Evolutionary conservation across 2,329 filamentous ascomycete species (phyloP), one percentile per base, ranked within the genome.

Genomic region (Proliferodiscus dingleyae): DNA sequence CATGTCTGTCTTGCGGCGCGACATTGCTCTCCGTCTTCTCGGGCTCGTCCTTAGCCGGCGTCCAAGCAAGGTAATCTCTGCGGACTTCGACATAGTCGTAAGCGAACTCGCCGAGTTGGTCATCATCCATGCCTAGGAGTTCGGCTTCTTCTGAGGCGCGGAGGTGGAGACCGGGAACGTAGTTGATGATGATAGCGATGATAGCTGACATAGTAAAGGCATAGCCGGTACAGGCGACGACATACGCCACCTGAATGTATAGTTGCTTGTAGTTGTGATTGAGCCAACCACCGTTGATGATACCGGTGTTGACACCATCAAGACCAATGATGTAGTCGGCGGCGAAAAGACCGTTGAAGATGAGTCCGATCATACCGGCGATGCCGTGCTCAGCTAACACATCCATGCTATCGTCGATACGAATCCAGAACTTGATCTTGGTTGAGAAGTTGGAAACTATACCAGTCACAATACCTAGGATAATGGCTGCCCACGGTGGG

Each of bases 81-180:
- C 87, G 84, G 48, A 91, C 86, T 75, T 93, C 87, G 55, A 93
- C 87, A 66, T 91, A 93, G 66, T 93, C 87, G 72, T 91, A 91
- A 10, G 87, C 87, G 64, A 91, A 93, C 68, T 93, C 87, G 67
- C 87, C 87, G 58, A 91, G 85, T 70, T 93, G 87, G 68, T 91
- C 87, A 63, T 91, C 87, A 61, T 93, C 87, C 85, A 91, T 90
- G 56, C 87, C 87, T 46, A 91, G 79, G 10, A 91, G 79, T 68
- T 93, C 87, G 19, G 87, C 87, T 67, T 90, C 84, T 61, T 89
- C 85, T 21, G 79, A 84, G 7, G 87, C 86, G 47, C 87, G 85
- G 37, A 93, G 83, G 64, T 89, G 79, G 16, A 93, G 77, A 37
- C 87, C 87, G 21, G 87, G 87, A 18, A 89, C 74, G 53, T 81